Conservation (phyloP, 2,329 filamentous ascomycete genomes). For the Metarhizium anisopliae region DNA sequence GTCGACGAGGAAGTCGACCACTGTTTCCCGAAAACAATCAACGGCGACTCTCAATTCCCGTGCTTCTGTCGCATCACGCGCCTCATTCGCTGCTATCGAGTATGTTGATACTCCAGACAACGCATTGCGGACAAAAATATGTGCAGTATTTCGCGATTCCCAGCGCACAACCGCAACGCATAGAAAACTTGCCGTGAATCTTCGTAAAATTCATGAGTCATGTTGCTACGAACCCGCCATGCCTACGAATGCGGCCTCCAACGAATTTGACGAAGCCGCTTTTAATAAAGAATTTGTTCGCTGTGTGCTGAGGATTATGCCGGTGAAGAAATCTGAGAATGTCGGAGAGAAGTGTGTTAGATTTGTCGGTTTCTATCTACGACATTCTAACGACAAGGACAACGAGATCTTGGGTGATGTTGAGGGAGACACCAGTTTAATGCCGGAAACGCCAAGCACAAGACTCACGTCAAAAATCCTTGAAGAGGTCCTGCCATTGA, state of each 20-base stretch:
- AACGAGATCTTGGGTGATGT: conserved; percentile 57
- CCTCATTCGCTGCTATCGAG: conserved; percentile 55
- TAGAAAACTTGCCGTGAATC: conserved; percentile 75
- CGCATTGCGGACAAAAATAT: conserved; percentile 64
- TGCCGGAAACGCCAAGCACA: conserved; percentile 76
- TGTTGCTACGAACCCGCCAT: conserved; percentile 59
- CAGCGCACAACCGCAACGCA: conserved; percentile 87
- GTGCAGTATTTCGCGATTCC: conserved; percentile 66
- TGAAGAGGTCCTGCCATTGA: conserved; percentile 62
- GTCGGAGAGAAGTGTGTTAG: conserved; percentile 79
- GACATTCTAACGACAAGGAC: conserved; percentile 61
- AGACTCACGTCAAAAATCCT: conserved; percentile 70
- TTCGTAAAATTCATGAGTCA: conserved; percentile 84
- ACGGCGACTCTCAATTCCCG: conserved; percentile 28
- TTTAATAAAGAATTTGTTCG: conserved; percentile 82
- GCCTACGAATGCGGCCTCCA: conserved; percentile 41
- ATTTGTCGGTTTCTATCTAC: conserved; percentile 82
- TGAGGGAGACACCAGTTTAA: conserved; percentile 58
- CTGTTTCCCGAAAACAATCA: conserved; percentile 30
- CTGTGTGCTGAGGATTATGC: conserved; percentile 73
- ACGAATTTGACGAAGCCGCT: conserved; percentile 72
- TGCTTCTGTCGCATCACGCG: conserved; percentile 37
- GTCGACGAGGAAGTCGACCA: conserved; percentile 35
- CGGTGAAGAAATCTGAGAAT: conserved; percentile 83
- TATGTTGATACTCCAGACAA: conserved; percentile 65